Evolutionary conservation across 1,139 yeast genomes (phyloP), one percentile per base, ranked within the genome.

Genomic region (Neolecta irregularis): DNA sequence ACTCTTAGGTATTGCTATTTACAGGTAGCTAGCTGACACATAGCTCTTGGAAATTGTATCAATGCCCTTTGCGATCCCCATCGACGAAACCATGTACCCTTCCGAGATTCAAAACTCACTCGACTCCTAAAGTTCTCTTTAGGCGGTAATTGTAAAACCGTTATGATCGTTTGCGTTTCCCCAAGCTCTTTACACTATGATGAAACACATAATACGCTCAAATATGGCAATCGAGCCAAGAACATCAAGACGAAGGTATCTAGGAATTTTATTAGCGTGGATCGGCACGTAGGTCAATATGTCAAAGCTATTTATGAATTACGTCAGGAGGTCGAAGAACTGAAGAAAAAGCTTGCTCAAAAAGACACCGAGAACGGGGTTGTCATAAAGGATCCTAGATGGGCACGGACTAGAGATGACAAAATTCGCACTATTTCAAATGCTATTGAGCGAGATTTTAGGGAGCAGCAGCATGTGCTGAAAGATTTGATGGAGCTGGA

Each of bases 171-270:
- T 30, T 36, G 48, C 28, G 77, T 74, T 48, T 61, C 78, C 43
- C 95, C 85, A 56, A 69, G 88, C 8, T 96, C 96, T 0, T 64
- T 58, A 31, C 67, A 75, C 3, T 60, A 68, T 11, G 67, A 80
- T 1, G 96, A 88, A 51, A 81, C 96, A 0, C 64, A 75, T 34
- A 81, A 81, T 49, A 85, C 96, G 0, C 62, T 88, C 24, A 60
- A 96, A 39, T 88, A 85, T 60, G 96, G 95, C 0, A 81, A 93
- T 1, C 63, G 95, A 41, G 96, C 96, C 1, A 85, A 83, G 49
- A 85, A 78, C 47, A 85, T 85, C 47, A 79, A 79, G 51, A 85
- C 94, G 0, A 80, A 79, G 49, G 62, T 78, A 2, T 64, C 69
- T 3, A 59, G 92, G 44, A 85, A 83, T 49, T 75, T 72, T 44